phyloP scores from a whole-genome alignment of 306 rosid genomes.

The Carpinus viminea region DNA sequence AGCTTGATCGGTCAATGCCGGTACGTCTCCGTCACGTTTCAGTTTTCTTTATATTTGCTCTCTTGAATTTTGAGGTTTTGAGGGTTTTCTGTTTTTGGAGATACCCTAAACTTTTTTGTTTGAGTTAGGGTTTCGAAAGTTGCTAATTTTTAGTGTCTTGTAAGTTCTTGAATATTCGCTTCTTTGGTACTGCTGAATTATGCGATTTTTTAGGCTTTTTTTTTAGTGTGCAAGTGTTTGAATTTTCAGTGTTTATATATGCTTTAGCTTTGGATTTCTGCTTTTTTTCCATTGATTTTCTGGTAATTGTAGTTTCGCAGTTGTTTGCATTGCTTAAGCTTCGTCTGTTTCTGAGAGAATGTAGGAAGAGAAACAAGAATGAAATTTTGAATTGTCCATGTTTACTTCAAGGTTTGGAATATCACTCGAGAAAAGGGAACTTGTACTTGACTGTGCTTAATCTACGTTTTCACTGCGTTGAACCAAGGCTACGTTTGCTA shows the following conservation, averaged over 20 bases:
- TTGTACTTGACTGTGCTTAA: slow-evolving; percentile 16
- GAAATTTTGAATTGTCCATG: background rate
- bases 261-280: background rate
- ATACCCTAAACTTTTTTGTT: slow-evolving; percentile 53
- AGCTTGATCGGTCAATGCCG: slow-evolving; percentile 69
- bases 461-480: background rate
- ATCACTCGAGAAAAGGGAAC: background rate
- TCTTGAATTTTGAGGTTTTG: slow-evolving; percentile 7
- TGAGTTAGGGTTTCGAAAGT: slow-evolving; percentile 31
- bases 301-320: background rate
- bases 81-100: slow-evolving; percentile 14
- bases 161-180: slow-evolving; percentile 9
- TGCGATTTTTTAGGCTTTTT: background rate
- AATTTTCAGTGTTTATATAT: background rate
- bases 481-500: background rate
- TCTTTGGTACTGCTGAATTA: slow-evolving; percentile 5
- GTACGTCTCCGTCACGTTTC: slow-evolving; percentile 32
- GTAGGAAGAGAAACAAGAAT: background rate
- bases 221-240: background rate
- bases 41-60: slow-evolving; percentile 12
- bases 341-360: background rate
- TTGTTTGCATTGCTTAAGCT: background rate
- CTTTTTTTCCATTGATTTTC: background rate
- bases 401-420: slow-evolving; percentile 3
- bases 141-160: background rate